Base-by-base conservation (phyloP, 2,329 filamentous ascomycete genomes). In the Trichoderma cornu-damae region DNA sequence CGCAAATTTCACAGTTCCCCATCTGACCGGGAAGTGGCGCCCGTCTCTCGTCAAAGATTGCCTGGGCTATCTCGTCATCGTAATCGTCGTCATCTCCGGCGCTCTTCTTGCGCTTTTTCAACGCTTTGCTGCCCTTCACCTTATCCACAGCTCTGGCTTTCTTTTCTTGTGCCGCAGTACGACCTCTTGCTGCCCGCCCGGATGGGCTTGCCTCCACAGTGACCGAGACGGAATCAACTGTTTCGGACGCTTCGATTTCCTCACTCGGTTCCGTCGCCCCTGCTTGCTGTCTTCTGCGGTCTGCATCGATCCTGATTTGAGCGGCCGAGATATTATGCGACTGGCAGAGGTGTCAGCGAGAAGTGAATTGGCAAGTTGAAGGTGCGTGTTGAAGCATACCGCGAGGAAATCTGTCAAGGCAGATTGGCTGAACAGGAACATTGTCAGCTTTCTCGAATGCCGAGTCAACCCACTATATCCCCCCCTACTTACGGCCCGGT, bases 1-100 rank as follows among this genome's bases (percentile, higher is more conserved):
- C 79, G 70, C 93, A 97, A 3, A 86, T 75, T 61, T 89, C 90
- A 68, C 93, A 97, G 63, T 96, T 92, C 61, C 89, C 90, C 67
- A 93, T 83, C 70, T 97, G 93, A 2, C 90, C 91, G 1, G 90
- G 89, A n/a, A 86, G 69, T 1, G 86, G 85, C 30, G 76, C 76
- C 35, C 72, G 65, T 24, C 68, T 69, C 60, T 79, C 65, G 50
- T 79, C 64, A 66, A 83, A 73, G 16, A 83, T 71, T 64, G 76
- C 74, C 11, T 71, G 69, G 2, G 76, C 77, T 44, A 82, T 61
- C 14, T 79, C 80, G 50, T 81, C 77, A 6, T 81, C 79, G 3
- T 0, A 70, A 70, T 58, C 49, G 8, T 56, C 51, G 42, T 72
- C 69, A 3, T 63, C 64, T 3, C 62, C 63, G 5, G 64, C 42